phyloP scores from a whole-genome alignment of 176 grass and related monocot genomes.

The Oryza glaberrima region DNA sequence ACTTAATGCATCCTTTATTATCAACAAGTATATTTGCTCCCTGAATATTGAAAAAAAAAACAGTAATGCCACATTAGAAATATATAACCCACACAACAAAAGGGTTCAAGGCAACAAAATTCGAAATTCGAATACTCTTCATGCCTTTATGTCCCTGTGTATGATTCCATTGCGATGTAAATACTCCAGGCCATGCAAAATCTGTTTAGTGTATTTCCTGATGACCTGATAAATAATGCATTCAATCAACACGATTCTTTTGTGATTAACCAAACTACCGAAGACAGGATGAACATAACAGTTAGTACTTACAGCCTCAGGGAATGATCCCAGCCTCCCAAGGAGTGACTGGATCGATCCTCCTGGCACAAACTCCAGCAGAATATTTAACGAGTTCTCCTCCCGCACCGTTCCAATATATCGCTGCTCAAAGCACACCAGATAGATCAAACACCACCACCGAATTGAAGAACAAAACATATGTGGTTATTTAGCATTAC shows the following conservation, averaged over 20 bases:
- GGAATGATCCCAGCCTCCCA: slow-evolving; percentile 85
- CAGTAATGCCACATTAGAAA: not conserved
- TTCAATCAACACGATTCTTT: slow-evolving; percentile 3
- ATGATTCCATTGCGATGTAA: slow-evolving; percentile 92
- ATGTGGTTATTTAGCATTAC: slow-evolving; percentile 6
- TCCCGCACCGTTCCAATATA: slow-evolving; percentile 83
- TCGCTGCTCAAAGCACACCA: slow-evolving; percentile 51
- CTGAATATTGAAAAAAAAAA: slow-evolving; percentile 47
- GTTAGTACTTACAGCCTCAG: slow-evolving; percentile 69
- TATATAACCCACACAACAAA: not conserved
- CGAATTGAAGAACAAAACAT: not conserved
- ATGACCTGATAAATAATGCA: slow-evolving; percentile 67
- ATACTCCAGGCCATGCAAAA: slow-evolving; percentile 86
- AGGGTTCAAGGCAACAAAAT: not conserved
- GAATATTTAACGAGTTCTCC: slow-evolving; percentile 85
- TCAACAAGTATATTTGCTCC: slow-evolving; percentile 96
- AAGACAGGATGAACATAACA: not conserved
- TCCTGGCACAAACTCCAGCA: slow-evolving; percentile 94
- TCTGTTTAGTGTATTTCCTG: slow-evolving; percentile 85
- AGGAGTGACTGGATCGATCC: slow-evolving; percentile 91
- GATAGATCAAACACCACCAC: not conserved
- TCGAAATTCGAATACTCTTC: not conserved
- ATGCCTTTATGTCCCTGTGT: slow-evolving; percentile 97
- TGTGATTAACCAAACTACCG: not conserved
- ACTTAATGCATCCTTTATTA: slow-evolving; percentile 94